Base-by-base conservation (phyloP, 2,329 filamentous ascomycete species). In the Tolypocladium guangdongense region DNA sequence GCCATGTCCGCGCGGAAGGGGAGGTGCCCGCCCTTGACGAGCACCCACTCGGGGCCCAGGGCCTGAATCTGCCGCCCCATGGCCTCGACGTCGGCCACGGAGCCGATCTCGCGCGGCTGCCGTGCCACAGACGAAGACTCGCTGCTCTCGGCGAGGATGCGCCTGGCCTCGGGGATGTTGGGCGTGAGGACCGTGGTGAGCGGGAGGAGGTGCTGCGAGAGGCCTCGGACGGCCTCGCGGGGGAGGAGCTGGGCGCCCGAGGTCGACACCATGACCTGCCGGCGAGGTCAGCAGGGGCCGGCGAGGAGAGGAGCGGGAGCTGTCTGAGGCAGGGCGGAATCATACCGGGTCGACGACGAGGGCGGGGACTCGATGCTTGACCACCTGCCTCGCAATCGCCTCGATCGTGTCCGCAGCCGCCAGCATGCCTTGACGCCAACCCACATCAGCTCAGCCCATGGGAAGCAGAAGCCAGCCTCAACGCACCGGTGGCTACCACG, bases 11-110 rank as follows among this genome's bases (percentile, higher is more conserved):
- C 76, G 6, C 78, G 83, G 58, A 97, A 79, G 1, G 92, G 90
- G n/a, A 86, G 69, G 70, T 97, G 93, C 0, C 92, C 92, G 43
- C 92, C 92, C 70, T 97, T 97, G 55, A 96, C 75, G 11, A 97
- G 77, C 33, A 96, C 87, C 73, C 86, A 90, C 58, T 81, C 79
- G 0, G 90, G 85, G 0, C 91, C 91, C 0, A 95, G 73, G 2
- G 69, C 66, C 39, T 83, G 80, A 8, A 96, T 75, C 14, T 73
- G 71, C 57, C 78, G 81, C 1, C 87, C 90, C 36, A 95, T 75
- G 1, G 69, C 63, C 59, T 90, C 82, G 41, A 96, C 69, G 45
- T 88, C 88, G 5, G 81, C 74, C 1, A 89, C 71, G 48, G 73
- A 77, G 5, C 75, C 67, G 1, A 88, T 77, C 0, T 69, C 59